Conservation (phyloP, 2,329 filamentous ascomycete genomes). For the Chrysoporthe puriensis region DNA sequence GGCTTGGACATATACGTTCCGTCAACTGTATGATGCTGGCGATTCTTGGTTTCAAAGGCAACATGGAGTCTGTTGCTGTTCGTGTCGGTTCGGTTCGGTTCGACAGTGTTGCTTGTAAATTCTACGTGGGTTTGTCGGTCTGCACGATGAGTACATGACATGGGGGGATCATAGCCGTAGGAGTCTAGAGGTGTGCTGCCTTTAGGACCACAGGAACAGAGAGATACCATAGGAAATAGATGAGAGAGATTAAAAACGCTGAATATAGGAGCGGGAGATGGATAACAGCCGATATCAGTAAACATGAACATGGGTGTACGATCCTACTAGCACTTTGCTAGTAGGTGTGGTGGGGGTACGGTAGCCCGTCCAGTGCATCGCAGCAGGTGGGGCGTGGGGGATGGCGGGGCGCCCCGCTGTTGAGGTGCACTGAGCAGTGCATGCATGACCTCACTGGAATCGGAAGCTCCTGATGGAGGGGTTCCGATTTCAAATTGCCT, state of each 20-base stretch:
- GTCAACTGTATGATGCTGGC: no score
- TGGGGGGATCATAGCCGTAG: slow-evolving; percentile 54
- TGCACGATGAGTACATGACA: background rate
- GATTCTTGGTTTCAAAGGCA: no score
- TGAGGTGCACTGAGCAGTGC: background rate
- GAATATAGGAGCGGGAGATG: background rate
- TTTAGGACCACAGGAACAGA: slow-evolving; percentile 54
- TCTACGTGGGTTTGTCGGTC: background rate
- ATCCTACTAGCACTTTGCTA: no score
- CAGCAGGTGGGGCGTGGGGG: background rate
- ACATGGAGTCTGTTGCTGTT: background rate
- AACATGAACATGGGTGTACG: background rate
- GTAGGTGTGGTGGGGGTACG: no score
- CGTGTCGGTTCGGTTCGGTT: background rate
- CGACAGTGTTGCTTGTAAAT: background rate
- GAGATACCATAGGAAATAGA: slow-evolving; percentile 24
- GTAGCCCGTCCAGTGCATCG: background rate
- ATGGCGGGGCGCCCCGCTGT: background rate
- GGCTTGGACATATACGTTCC: no score
- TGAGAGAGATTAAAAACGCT: no score
- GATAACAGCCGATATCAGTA: background rate
- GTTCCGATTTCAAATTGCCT: background rate
- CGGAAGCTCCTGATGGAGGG: background rate
- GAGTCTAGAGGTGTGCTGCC: slow-evolving; percentile 80
- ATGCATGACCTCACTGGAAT: slow-evolving; percentile 7